A percentile compares a stretch with the other conserved stretches of the same genome.
These are phyloP conservation scores for Dictyostelium citrinum DNA, from an alignment of 78 protist species.

Conservation along the genomic window DNA sequence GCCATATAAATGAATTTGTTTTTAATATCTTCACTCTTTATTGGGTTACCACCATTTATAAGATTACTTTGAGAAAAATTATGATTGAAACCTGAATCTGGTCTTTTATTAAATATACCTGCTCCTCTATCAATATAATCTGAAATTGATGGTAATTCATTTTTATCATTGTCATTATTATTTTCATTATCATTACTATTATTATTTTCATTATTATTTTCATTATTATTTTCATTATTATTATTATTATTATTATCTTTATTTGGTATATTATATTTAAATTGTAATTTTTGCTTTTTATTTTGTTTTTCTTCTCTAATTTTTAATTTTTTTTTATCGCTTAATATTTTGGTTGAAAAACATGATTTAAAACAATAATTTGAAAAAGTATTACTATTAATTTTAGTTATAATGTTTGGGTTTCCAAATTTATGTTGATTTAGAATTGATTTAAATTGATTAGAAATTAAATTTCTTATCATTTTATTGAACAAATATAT, in stretches of 20 bases:
- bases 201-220: background rate
- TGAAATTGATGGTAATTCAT: too few relatives aligned
- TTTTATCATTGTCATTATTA: too few relatives aligned
- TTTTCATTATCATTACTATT: background rate
- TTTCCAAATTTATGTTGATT: background rate
- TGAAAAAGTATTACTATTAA: background rate
- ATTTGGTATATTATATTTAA: background rate
- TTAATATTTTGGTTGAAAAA: background rate
- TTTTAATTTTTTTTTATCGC: background rate
- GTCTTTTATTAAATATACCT: background rate
- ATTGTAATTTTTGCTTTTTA: background rate
- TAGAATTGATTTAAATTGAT: background rate
- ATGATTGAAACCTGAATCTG: background rate
- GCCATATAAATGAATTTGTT: background rate
- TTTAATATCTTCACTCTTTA: background rate
- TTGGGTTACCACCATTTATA: too few relatives aligned
- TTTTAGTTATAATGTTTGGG: background rate
- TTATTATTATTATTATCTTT: background rate
- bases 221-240: background rate
- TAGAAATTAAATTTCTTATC: background rate
- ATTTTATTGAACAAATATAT: background rate
- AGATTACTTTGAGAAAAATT: background rate
- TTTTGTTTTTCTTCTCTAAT: background rate
- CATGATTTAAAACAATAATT: too few relatives aligned
- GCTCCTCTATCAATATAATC: background rate